These are phyloP conservation scores for Tuber aestivum DNA, from an alignment of 495 filamentous ascomycete genomes.

Conservation along the genomic window DNA sequence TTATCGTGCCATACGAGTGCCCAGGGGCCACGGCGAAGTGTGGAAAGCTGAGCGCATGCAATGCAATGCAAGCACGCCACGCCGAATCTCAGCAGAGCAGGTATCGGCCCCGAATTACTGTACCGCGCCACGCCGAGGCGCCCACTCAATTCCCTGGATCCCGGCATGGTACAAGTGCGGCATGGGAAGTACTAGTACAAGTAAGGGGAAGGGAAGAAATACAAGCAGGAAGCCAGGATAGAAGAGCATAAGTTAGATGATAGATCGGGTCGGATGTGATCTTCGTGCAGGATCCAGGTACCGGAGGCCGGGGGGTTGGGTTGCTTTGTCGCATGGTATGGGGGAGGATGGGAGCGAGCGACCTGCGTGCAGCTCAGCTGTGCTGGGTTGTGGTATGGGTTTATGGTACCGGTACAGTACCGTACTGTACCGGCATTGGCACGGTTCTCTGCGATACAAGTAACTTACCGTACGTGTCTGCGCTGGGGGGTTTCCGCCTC, in stretches of 20 bases:
- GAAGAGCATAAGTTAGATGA: neutral
- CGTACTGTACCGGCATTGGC: too few species aligned
- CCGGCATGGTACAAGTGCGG: neutral
- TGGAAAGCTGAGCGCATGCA: neutral
- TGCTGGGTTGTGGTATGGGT: neutral
- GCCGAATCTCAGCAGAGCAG: slow-evolving; percentile 1
- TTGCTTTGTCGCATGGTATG: neutral
- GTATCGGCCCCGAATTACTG: neutral
- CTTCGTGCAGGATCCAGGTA: neutral
- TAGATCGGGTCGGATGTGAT: neutral
- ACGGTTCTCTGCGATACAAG: too few species aligned
- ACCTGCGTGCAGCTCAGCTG: neutral
- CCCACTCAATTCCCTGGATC: neutral
- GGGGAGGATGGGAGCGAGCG: neutral
- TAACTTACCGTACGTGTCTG: neutral
- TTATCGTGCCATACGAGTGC: neutral
- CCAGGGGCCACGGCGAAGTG: neutral
- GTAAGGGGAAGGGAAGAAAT: neutral
- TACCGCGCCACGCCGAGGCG: neutral
- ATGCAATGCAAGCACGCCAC: slow-evolving; percentile 1
- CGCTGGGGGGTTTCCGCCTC: neutral
- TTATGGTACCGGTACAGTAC: neutral
- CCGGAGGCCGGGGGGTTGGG: neutral
- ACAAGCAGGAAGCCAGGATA: neutral
- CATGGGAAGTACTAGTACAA: neutral